Conservation (phyloP, 2,329 filamentous ascomycete species). For the Rhinocladiella mackenziei region DNA sequence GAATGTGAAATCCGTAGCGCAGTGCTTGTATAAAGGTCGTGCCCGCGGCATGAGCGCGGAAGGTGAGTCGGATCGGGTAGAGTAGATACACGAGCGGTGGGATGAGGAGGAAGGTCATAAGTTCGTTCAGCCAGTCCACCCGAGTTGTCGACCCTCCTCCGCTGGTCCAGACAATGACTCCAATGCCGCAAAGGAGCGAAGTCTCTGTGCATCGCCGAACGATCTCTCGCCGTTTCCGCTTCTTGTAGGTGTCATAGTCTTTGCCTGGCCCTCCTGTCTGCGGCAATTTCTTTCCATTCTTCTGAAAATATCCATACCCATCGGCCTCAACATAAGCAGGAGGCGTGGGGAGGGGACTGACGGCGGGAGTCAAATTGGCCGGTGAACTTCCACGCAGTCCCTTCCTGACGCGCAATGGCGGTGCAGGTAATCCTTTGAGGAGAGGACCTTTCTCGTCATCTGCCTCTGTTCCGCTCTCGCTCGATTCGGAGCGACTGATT, state of each 20-base stretch:
- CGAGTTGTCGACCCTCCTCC: conserved; percentile 9
- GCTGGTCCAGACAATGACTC: conserved; percentile 29
- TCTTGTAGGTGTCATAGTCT: conserved; percentile 30
- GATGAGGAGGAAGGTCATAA: conserved; percentile 16
- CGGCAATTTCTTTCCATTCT: conserved; percentile 12
- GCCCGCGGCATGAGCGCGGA: conserved; percentile 11
- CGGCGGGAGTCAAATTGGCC: conserved; percentile 22
- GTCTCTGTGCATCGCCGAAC: conserved; percentile 52
- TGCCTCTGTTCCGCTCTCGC: conserved; percentile 90
- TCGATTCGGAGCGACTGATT: conserved; percentile 49
- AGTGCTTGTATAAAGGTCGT: conserved; percentile 15
- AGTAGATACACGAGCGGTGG: conserved; percentile 21
- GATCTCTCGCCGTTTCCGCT: conserved; percentile 40
- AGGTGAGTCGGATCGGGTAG: conserved; percentile 23
- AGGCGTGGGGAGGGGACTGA: conserved; percentile 28
- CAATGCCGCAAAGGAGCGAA: conserved; percentile 51
- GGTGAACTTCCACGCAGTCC: conserved; percentile 56
- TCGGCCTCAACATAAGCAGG: conserved; percentile 22
- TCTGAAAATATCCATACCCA: conserved; percentile 18
- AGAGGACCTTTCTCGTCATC: conserved; percentile 79
- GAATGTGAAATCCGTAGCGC: conserved; percentile 53
- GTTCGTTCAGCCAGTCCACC: conserved; percentile 19
- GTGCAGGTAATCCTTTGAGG: conserved; percentile 77
- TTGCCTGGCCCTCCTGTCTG: conserved; percentile 5
- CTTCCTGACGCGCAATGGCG: conserved; percentile 68